Conservation (phyloP, 1,284 basidiomycete genomes). For the Papiliotrema fonsecae region DNA sequence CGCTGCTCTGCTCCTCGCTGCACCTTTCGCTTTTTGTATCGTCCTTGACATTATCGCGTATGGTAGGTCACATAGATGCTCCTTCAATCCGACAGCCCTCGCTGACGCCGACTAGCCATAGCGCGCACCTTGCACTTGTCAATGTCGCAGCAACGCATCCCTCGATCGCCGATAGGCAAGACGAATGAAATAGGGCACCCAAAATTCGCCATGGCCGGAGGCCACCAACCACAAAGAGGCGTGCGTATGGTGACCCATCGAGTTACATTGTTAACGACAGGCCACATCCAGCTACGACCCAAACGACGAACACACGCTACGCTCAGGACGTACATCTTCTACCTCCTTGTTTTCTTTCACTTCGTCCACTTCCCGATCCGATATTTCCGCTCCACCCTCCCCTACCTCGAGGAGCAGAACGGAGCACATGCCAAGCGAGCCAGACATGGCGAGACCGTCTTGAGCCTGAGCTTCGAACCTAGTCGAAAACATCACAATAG, state of each 20-base stretch:
- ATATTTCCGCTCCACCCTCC: not conserved
- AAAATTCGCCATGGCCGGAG: not conserved
- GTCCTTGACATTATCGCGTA: slow-evolving; percentile 34
- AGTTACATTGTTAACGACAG: too few relatives aligned
- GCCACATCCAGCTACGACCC: not conserved
- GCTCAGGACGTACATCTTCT: not conserved
- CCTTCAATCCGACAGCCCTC: not conserved
- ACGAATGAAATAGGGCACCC: not conserved
- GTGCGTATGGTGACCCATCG: too few relatives aligned
- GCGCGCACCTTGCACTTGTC: slow-evolving; percentile 35
- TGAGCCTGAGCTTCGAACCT: too few relatives aligned
- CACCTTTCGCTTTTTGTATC: slow-evolving; percentile 30
- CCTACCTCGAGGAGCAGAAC: too few relatives aligned
- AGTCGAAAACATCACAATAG: too few relatives aligned
- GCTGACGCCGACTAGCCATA: slow-evolving; percentile 21
- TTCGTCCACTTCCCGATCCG: not conserved
- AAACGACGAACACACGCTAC: not conserved
- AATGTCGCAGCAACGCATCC: slow-evolving; percentile 29
- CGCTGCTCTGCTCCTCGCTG: slow-evolving; percentile 21
- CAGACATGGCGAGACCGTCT: too few relatives aligned
- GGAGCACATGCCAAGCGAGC: too few relatives aligned
- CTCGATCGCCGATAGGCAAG: slow-evolving; percentile 21
- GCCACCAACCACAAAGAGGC: not conserved
- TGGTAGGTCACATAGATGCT: slow-evolving; percentile 15
- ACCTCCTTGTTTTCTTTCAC: not conserved